Evolutionary conservation across 768 basidiomycete species (phyloP).

Genomic region (Collybiopsis confluens): DNA sequence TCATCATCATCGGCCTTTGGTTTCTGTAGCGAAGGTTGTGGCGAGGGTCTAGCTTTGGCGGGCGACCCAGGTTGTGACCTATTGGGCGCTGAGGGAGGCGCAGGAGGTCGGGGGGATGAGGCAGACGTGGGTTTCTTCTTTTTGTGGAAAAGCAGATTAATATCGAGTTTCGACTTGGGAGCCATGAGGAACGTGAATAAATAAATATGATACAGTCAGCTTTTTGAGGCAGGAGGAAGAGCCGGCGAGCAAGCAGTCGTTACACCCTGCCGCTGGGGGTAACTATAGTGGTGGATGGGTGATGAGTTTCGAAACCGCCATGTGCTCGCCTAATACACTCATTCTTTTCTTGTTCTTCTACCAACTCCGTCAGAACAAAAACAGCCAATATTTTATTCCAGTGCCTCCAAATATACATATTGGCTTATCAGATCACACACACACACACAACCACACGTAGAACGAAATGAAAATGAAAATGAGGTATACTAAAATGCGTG

Average conservation of each 20-base stretch:
- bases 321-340: constrained; percentile 1
- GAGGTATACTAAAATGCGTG: constrained; percentile 5
- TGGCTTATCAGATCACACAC: background rate
- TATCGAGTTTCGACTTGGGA: constrained; percentile 29
- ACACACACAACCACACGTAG: constrained; percentile 8
- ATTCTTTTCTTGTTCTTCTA: constrained; percentile 2
- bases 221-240: constrained; percentile 9
- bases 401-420: no score
- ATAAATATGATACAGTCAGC: constrained; percentile 10
- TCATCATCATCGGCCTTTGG: constrained; percentile 41
- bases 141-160: constrained; percentile 61
- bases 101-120: constrained; percentile 25
- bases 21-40: constrained; percentile 36
- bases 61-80: constrained; percentile 10
- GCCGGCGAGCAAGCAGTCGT: constrained; percentile 10
- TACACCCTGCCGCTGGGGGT: background rate
- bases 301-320: constrained; percentile 3
- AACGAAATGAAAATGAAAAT: constrained; percentile 1
- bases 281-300: constrained; percentile 2
- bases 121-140: constrained; percentile 30
- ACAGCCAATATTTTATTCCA: no score
- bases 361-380: no score
- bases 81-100: constrained; percentile 15
- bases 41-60: constrained; percentile 26
- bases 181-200: constrained; percentile 27